Evolutionary conservation across 345 rosid genomes (phyloP), one percentile per base, ranked within the genome.

Genomic region (Pseudoturritis turrita): DNA sequence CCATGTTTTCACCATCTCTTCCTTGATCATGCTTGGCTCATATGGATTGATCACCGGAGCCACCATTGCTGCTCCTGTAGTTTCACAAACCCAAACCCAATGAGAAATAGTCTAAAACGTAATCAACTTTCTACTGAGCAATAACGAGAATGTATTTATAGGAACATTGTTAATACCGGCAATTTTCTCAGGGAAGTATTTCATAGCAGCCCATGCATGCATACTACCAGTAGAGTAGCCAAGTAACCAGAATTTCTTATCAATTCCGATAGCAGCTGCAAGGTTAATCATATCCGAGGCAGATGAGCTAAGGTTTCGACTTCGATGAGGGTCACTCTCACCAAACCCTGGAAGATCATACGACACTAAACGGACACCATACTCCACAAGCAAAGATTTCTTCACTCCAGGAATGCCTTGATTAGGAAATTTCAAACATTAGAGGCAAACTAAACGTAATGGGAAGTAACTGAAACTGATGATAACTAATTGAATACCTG

Each of bases 281-380:
- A 94, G 77, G 73, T 75, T 73, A 28, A 83, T 81, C 80, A 94
- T 79, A 78, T 94, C 97, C 19, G 74, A 51, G 23, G 97, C 96
- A 37, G 96, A 90, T 28, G 98, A 86, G 68, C 89, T 94, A 31
- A 90, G 91, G 71, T 85, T 83, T 75, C 97, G 87, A 73, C 58
- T 55, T 44, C 89, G 85, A 73, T 86, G 89, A 79, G 92, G 88
- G 70, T 90, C 98, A 69, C 98, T 94, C 85, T 94, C 98, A 50
- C 98, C 98, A 79, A 88, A 90, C 67, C 98, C 97, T 72, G 98
- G 97, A 79, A 90, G 96, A 76, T 94, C 98, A 77, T 89, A 94
- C 37, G 96, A 84, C 40, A 94, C 73, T 78, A 90, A 82, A 36
- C 88, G 90, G 71, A 90, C 82, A 44, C 98, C 97, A 72, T 84